Conservation (phyloP, 192 early-diverging fungal genomes). For the Chytriomyces sp. region DNA sequence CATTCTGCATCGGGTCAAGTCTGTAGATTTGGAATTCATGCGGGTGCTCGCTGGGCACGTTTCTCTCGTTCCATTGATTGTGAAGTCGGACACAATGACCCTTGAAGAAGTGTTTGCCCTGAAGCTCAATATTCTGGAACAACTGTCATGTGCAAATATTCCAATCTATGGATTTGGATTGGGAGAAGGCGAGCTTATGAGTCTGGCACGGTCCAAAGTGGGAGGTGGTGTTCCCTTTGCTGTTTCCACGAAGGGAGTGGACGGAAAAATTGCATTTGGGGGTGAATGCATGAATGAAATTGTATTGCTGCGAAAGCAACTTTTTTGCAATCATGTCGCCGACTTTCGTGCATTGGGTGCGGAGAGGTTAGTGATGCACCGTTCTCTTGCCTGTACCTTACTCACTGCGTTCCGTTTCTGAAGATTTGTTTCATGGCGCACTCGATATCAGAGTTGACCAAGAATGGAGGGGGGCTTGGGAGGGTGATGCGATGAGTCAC, state of each 20-base stretch:
- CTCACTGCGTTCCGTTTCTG: too few relatives aligned
- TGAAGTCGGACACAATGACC: conserved; percentile 62
- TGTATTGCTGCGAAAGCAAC: conserved; percentile 46
- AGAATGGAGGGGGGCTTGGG: too few relatives aligned
- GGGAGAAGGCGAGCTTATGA: conserved; percentile 47
- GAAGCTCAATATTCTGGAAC: conserved; percentile 55
- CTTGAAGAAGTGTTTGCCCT: conserved; percentile 54
- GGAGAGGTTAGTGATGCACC: conserved; percentile 63
- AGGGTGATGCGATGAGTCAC: too few relatives aligned
- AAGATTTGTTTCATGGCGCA: too few relatives aligned
- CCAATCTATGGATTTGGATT: conserved; percentile 61
- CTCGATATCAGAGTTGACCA: too few relatives aligned
- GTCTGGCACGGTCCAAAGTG: conserved; percentile 47
- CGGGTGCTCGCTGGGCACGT: conserved; percentile 47
- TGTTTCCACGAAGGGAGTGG: conserved; percentile 37
- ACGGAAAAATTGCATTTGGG: background rate
- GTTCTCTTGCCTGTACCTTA: too few relatives aligned
- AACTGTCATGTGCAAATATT: conserved; percentile 55
- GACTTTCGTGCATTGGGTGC: conserved; percentile 56
- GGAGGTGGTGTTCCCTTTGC: conserved; percentile 58
- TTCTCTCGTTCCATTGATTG: conserved; percentile 68
- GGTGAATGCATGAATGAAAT: conserved; percentile 45
- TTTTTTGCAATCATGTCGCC: conserved; percentile 60
- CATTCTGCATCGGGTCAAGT: conserved; percentile 61
- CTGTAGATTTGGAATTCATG: conserved; percentile 77